Evolutionary conservation across 192 early-diverging fungal genomes (phyloP).

Genomic region (Coemansia reversa): DNA sequence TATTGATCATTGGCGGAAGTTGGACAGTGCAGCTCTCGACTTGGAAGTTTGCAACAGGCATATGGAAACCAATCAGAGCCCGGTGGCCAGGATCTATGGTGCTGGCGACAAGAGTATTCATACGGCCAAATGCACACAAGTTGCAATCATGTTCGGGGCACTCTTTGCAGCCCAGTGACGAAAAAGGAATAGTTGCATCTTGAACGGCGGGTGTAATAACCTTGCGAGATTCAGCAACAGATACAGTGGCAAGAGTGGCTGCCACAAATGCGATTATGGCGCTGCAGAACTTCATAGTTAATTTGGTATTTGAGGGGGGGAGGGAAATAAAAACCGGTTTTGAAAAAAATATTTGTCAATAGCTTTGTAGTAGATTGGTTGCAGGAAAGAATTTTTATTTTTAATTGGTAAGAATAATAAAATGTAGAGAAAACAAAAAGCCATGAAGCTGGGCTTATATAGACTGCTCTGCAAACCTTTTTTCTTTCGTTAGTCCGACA

Average conservation of each 20-base stretch:
- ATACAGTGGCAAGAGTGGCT: constrained; percentile 2
- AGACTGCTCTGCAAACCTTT: constrained; percentile 6
- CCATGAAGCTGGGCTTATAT: too few species aligned
- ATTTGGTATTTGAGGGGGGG: constrained; percentile 6
- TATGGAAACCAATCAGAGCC: constrained; percentile 39
- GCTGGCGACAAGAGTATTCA: constrained; percentile 28
- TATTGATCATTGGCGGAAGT: constrained; percentile 35
- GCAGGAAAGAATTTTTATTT: not conserved
- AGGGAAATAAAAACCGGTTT: too few species aligned
- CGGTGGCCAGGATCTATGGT: constrained; percentile 31
- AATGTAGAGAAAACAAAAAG: too few species aligned
- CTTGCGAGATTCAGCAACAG: not conserved
- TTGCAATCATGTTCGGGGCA: constrained; percentile 52
- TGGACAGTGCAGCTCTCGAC: constrained; percentile 38
- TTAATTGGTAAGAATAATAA: too few species aligned
- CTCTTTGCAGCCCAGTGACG: constrained; percentile 33
- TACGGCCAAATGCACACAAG: constrained; percentile 42
- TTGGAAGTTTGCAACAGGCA: constrained; percentile 19
- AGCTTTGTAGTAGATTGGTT: too few species aligned
- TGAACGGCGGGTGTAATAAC: constrained; percentile 30
- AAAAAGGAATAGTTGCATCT: constrained; percentile 50
- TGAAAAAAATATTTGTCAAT: too few species aligned
- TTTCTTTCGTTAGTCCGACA: too few species aligned
- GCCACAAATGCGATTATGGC: not conserved
- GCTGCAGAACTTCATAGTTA: too few species aligned